Percentiles rank a stretch among this genome's conserved stretches.
These are phyloP conservation scores for Elsinoe perseae DNA, from an alignment of 2,329 filamentous ascomycete species.

Conservation along the genomic window DNA sequence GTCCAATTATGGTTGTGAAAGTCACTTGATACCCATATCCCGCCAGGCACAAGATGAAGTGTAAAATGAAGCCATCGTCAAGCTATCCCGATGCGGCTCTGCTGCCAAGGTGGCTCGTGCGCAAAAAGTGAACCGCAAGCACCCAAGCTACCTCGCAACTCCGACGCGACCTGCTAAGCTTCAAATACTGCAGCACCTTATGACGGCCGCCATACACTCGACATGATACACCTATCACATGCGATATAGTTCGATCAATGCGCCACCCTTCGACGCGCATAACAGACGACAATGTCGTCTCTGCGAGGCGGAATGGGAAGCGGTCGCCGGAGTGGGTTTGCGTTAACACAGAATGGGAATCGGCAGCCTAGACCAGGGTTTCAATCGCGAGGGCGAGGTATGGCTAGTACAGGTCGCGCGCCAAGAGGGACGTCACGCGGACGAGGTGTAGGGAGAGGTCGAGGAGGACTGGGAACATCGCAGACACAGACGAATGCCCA, in stretches of 20 bases:
- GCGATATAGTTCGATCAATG: neutral
- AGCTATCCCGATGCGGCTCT: neutral
- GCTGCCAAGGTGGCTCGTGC: neutral
- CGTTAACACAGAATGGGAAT: neutral
- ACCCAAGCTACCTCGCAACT: neutral
- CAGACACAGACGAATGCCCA: neutral
- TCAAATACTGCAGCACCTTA: neutral
- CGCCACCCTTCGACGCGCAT: neutral
- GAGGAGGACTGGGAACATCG: neutral
- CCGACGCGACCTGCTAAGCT: neutral
- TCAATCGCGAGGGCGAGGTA: neutral
- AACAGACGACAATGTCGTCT: conserved; percentile 18
- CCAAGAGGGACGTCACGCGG: neutral
- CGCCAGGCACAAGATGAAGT: too few relatives aligned
- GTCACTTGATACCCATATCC: too few relatives aligned
- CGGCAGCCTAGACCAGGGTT: conserved; percentile 10
- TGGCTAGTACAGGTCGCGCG: neutral
- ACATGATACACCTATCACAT: neutral
- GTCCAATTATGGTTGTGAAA: too few relatives aligned
- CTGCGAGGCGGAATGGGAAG: conserved; percentile 16
- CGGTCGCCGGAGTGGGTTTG: conserved; percentile 4
- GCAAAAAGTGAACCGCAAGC: conserved; percentile 10
- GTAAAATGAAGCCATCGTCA: neutral
- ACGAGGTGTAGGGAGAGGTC: neutral
- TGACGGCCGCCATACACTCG: neutral